Evolutionary conservation across 371 early-diverging fungal species (phyloP).

Genomic region (Zancudomyces culisetae): DNA sequence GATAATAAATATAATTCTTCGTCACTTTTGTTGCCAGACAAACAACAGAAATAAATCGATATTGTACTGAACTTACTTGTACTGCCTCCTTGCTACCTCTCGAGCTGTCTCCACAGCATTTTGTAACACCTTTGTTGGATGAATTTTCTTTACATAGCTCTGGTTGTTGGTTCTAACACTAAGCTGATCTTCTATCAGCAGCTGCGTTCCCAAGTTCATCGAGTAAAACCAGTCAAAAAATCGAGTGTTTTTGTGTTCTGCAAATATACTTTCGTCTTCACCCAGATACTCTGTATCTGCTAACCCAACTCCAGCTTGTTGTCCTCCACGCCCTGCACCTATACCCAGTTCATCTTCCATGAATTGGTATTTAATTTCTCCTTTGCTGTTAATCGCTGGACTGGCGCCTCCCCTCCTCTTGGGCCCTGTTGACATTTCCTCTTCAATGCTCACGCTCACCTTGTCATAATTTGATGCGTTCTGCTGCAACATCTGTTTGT

Average conservation of each 20-base stretch:
- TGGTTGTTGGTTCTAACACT: slow-evolving; percentile 31
- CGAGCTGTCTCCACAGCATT: slow-evolving; percentile 42
- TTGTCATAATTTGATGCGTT: too few species aligned
- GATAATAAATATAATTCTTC: too few species aligned
- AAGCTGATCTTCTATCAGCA: slow-evolving; percentile 41
- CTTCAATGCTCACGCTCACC: too few species aligned
- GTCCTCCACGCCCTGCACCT: slow-evolving; percentile 13
- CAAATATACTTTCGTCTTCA: slow-evolving; percentile 16
- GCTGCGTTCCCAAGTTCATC: slow-evolving; percentile 36
- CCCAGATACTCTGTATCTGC: too few species aligned
- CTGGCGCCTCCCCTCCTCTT: too few species aligned
- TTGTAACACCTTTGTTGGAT: slow-evolving; percentile 37
- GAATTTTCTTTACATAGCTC: slow-evolving; percentile 35
- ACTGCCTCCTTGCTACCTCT: slow-evolving; percentile 27
- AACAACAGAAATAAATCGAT: too few species aligned
- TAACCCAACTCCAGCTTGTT: neutral
- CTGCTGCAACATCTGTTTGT: too few species aligned
- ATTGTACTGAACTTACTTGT: too few species aligned
- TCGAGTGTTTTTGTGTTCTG: slow-evolving; percentile 18
- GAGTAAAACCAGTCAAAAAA: slow-evolving; percentile 30
- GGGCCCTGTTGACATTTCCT: neutral
- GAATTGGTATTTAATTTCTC: slow-evolving; percentile 5
- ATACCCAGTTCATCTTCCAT: neutral
- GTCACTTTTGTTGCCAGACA: too few species aligned
- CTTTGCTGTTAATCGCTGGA: neutral